phyloP scores from a whole-genome alignment of 2,329 filamentous ascomycete genomes.

The Fusarium cicatricum region DNA sequence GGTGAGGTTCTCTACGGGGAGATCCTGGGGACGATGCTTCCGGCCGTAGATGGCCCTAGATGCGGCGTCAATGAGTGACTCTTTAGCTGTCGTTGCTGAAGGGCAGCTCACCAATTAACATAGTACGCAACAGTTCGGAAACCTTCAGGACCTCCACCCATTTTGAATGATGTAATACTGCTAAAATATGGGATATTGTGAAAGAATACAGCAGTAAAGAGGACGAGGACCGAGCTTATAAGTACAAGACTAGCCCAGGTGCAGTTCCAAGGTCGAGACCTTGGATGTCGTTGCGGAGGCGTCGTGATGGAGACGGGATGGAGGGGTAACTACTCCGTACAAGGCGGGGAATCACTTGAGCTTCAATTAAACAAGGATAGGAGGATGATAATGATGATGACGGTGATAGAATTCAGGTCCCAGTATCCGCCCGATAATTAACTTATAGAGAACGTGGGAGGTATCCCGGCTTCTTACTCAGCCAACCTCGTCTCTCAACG shows the following conservation, averaged over 20 bases:
- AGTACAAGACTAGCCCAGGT: slow-evolving; percentile 24
- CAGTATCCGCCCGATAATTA: no score
- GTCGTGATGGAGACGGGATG: slow-evolving; percentile 24
- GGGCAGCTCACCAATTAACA: slow-evolving; percentile 66
- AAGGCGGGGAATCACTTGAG: slow-evolving; percentile 27
- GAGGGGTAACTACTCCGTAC: slow-evolving; percentile 28
- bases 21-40: slow-evolving; percentile 84
- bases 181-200: slow-evolving; percentile 2
- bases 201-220: slow-evolving; percentile 16
- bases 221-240: slow-evolving; percentile 10
- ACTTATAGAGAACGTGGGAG: slow-evolving; percentile 23
- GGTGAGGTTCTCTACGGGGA: slow-evolving; percentile 82
- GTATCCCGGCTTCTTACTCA: slow-evolving; percentile 33
- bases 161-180: slow-evolving; percentile 35
- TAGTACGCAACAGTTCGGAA: slow-evolving; percentile 77
- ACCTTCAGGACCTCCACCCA: slow-evolving; percentile 58
- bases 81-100: neutral
- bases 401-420: neutral
- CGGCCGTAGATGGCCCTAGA: slow-evolving; percentile 82
- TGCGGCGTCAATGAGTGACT: slow-evolving; percentile 1
- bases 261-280: slow-evolving; percentile 6
- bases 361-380: neutral
- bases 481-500: slow-evolving; percentile 4
- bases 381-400: neutral
- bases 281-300: slow-evolving; percentile 17